Evolutionary conservation across 2,329 filamentous ascomycete genomes (phyloP), one percentile per base, ranked within the genome.

Genomic region (Ceratocystis alfenasii): DNA sequence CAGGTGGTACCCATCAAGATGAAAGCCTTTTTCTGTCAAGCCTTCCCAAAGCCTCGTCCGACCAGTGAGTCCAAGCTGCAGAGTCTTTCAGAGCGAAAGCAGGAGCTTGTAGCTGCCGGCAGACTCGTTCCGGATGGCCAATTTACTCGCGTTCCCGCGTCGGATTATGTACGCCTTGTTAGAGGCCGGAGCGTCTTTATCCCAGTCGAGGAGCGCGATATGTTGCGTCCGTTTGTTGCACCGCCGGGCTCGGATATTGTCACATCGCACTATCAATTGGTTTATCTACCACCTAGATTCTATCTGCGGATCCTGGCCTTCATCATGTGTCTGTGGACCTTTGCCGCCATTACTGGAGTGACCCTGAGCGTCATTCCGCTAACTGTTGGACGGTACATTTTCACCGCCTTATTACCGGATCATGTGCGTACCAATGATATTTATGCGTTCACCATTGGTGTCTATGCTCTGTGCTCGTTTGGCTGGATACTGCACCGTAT

Each of bases 81-180:
- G 25, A 61, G n/a, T 15, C 44, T 63, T 28, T 63, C 61, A 2
- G 10, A 36, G 5, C 41, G 22, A 20, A 67, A 67, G n/a, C 22
- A 33, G 5, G n/a, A 53, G 2, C 30, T 57, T 12, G 41, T 67
- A 17, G 10, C 22, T n/a, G 53, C 44, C 4, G 62, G 62, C 4
- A 44, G 59, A 30, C 74, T 95, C 67, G 73, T 85, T 17, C 81
- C 82, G 2, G 85, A 93, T 70, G 94, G 94, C 4, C 84, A 81
- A 67, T 97, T 92, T 73, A 93, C 96, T 28, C 86, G 90, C 59
- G 90, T 91, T n/a, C 94, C 94, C 10, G 92, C 90, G 20, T 96
- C 91, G 0, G 94, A 99, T 74, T 91, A 95, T 73, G 89, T 96
- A 70, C 90, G 95, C 72, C 92, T 97, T 45, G 89, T 91, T 2